A percentile compares a stretch with the other conserved stretches of the same genome.
phyloP scores from a whole-genome alignment of 139 green algal species.

The Dunaliella primolecta region DNA sequence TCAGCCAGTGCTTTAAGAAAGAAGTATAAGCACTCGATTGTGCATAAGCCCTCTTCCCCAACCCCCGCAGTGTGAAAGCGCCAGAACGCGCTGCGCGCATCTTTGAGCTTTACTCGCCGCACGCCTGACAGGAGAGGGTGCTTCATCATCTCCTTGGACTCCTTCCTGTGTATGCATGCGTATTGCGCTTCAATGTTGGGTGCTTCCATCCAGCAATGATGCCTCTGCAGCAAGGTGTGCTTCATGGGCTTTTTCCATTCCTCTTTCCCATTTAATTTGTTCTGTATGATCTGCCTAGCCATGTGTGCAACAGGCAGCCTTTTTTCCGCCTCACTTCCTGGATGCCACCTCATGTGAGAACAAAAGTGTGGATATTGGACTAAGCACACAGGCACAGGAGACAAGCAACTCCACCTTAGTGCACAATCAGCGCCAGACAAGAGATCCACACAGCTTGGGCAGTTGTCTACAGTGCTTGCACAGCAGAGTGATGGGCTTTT shows the following conservation, averaged over 20 bases:
- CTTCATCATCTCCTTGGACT: slow-evolving; percentile 38
- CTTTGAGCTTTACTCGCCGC: slow-evolving; percentile 36
- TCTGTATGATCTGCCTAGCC: too few species aligned
- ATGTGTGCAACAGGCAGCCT: too few species aligned
- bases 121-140: slow-evolving; percentile 26
- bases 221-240: background rate
- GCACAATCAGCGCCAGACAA: too few species aligned
- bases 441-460: too few species aligned
- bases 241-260: background rate
- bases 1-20: slow-evolving; percentile 37
- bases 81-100: slow-evolving; percentile 48
- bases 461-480: too few species aligned
- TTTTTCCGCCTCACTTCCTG: too few species aligned
- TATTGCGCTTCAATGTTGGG: background rate
- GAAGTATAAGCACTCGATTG: slow-evolving; percentile 48
- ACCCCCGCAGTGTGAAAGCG: slow-evolving; percentile 47
- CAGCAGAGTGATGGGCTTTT: too few species aligned
- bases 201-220: background rate
- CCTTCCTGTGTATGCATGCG: slow-evolving; percentile 32
- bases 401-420: too few species aligned
- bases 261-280: too few species aligned
- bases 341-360: too few species aligned
- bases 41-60: slow-evolving; percentile 53
- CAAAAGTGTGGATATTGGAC: too few species aligned
- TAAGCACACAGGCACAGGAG: too few species aligned